Conservation (phyloP, 1,284 basidiomycete species). For the Rhodotorula sp. region DNA sequence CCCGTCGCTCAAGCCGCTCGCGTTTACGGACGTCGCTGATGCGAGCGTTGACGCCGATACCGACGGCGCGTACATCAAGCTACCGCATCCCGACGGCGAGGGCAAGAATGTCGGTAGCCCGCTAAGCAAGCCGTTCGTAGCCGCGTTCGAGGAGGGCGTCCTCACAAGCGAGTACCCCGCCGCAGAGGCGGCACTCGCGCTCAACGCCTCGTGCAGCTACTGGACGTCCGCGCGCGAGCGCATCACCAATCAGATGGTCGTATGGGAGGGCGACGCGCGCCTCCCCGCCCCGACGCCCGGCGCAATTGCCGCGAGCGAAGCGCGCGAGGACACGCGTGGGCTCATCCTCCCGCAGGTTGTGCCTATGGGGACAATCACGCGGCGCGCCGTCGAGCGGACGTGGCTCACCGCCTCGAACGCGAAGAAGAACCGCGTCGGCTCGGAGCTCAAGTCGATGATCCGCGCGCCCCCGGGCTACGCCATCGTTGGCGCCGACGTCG, state of each 20-base stretch:
- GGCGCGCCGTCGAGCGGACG: conserved; percentile 95
- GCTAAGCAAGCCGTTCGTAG: conserved; percentile 84
- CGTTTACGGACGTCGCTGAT: conserved; percentile 67
- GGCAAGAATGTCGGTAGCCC: conserved; percentile 91
- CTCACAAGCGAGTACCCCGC: conserved; percentile 64
- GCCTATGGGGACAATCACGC: conserved; percentile 97
- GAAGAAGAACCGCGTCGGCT: conserved; percentile 94
- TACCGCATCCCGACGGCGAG: conserved; percentile 95
- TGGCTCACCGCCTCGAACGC: conserved; percentile 99
- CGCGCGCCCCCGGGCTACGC: conserved; percentile 89
- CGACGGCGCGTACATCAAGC: conserved; percentile 74
- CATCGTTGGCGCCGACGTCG: conserved; percentile 97
- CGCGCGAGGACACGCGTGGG: conserved; percentile 66
- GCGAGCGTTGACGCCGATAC: conserved; percentile 58
- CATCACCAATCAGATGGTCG: conserved; percentile 88
- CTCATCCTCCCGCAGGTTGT: conserved; percentile 95
- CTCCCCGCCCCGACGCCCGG: conserved; percentile 13
- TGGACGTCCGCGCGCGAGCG: conserved; percentile 95
- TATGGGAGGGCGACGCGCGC: conserved; percentile 65
- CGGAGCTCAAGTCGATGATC: conserved; percentile 97
- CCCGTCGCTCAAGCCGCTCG: conserved; percentile 39
- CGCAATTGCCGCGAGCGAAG: conserved; percentile 35
- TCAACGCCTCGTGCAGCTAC: conserved; percentile 95
- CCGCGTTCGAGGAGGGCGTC: conserved; percentile 81
- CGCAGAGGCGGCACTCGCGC: conserved; percentile 80